Evolutionary conservation across 1,284 basidiomycete species (phyloP), one percentile per base, ranked within the genome.

Genomic region (Malassezia restricta): DNA sequence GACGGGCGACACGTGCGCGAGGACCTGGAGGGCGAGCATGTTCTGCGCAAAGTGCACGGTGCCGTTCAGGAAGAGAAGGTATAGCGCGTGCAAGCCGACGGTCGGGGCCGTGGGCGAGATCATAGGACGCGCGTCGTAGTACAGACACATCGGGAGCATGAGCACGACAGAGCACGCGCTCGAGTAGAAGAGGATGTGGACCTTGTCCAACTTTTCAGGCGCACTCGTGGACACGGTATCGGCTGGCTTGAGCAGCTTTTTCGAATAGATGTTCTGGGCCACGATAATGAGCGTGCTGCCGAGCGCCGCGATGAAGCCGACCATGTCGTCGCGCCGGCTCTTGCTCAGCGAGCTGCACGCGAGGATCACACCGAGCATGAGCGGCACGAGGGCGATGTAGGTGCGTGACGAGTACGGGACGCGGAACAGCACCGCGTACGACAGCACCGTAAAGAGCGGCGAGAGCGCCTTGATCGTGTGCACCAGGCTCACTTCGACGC

Each of bases 381-480:
- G 79, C 1, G 92, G 92, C 6, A 95, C 76, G n/a, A 99, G 81
- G 6, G 94, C 92, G 32, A 90, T 61, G 75, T 98, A 99, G 1
- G 92, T 98, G 66, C 83, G 83, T 38, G 81, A 75, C 27, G 88
- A 87, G 76, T 99, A 99, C 67, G 84, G 85, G 29, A 96, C 91
- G 52, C 85, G 81, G 71, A 96, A 98, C 17, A 98, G 77, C 44
- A 90, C 75, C 5, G 87, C 88, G 74, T 98, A 99, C 1, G 89
- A 87, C 5, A 86, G 81, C 30, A 99, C 92, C 3, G 92, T 99
- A 76, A 98, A 96, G 29, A 98, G 78, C 0, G 94, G 92, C 0
- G 90, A 95, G 45, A 98, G 77, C 0, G 94, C 92, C 83, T 96
- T 96, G 76, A 96, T 95, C 31, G 92, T 98, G 73, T 99, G 94